Evolutionary conservation across 2,329 filamentous ascomycete genomes (phyloP).

Genomic region (Apiospora koreana): DNA sequence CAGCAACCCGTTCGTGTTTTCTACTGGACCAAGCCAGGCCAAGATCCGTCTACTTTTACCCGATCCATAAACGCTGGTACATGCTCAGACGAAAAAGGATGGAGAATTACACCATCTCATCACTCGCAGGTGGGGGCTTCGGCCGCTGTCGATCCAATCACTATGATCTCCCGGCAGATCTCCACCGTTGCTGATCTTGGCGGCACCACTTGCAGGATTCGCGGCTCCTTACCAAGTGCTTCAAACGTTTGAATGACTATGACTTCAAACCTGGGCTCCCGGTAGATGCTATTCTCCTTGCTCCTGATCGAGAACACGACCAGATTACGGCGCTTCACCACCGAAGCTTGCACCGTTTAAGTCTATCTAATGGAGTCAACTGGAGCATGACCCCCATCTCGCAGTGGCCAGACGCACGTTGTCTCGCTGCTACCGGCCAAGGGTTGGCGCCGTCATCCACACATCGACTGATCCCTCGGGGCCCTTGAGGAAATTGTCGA

Average conservation of each 20-base stretch:
- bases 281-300: not conserved
- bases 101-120: conserved; percentile 5
- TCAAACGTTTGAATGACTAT: conserved; percentile 13
- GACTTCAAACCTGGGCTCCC: conserved; percentile 12
- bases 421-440: not conserved
- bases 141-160: conserved; percentile 16
- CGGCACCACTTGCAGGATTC: conserved; percentile 10
- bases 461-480: not conserved
- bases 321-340: not conserved
- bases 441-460: not conserved
- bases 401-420: not conserved
- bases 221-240: conserved; percentile 12
- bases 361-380: not conserved
- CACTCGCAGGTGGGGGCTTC: not conserved
- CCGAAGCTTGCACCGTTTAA: conserved; percentile 6
- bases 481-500: not conserved
- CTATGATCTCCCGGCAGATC: conserved; percentile 16
- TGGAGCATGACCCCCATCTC: not conserved
- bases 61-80: not conserved
- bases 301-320: not conserved
- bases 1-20: not conserved
- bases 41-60: not conserved
- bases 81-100: conserved; percentile 9
- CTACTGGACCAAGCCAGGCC: not conserved
- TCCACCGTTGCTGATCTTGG: conserved; percentile 5